Evolutionary conservation across 1,284 basidiomycete genomes (phyloP), one percentile per base, ranked within the genome.

Genomic region (Cystobasidium sp.): DNA sequence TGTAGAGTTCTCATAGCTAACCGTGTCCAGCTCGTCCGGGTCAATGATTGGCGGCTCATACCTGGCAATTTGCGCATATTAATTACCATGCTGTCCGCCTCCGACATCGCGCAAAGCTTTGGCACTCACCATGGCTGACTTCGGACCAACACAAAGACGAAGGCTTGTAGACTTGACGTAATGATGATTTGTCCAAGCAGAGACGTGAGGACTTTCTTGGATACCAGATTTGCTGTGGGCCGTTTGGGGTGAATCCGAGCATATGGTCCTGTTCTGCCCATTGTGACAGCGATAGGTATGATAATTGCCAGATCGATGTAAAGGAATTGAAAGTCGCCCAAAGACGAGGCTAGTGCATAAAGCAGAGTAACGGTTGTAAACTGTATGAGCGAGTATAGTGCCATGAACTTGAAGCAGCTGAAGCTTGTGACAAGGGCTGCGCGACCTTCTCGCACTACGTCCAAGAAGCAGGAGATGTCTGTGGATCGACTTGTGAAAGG

Each of bases 321-420:
- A 41, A 99, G 85, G 83, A 99, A 97, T 88, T 97, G 92, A 83
- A 97, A 97, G 82, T 99, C 97, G 66, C 95, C 95, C 56, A 99
- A 84, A 55, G 93, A 95, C 24, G 94, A 96, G 0, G 95, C 97
- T 80, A 99, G 97, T 0, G 92, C 93, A 83, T 99, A 99, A 55
- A 99, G 83, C 67, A 98, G 83, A 0, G 94, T 96, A 77, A 99
- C 92, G 0, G 85, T 87, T 18, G 85, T 86, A 78, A 87, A 94
- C 83, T 97, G 92, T 76, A 95, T 93, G 70, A 94, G 84, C n/a
- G 92, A 93, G 82, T 93, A 94, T 62, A 94, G 82, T 0, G 92
- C 92, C 92, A 97, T 97, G 81, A 96, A 97, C 84, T 97, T 98
- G 89, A 99, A 99, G 84, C 97, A 99, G 78, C 93, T 94, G 84